A percentile compares a stretch with the other conserved stretches of the same genome.
Conservation (phyloP, 441 rosid species). For the Euphorbia celastroides region DNA sequence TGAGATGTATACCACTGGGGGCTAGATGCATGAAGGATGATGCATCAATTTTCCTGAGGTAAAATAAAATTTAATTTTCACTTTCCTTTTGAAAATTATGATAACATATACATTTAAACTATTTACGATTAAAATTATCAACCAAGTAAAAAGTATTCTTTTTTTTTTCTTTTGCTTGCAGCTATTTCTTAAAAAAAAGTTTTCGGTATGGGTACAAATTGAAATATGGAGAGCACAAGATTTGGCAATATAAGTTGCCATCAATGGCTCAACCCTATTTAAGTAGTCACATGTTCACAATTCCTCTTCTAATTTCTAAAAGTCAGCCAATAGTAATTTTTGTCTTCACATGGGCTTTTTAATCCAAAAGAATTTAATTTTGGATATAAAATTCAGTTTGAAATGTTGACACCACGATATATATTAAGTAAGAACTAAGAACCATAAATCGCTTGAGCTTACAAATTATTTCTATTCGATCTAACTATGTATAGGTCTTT, state of each 20-base stretch:
- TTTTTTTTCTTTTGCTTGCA: not conserved
- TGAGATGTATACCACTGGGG: conserved; percentile 5
- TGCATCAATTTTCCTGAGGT: conserved; percentile 14
- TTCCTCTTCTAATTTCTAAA: conserved; percentile 16
- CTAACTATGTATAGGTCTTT: no score
- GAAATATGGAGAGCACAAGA: conserved; percentile 13
- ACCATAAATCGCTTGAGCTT: not conserved
- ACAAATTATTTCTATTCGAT: no score
- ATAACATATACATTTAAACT: not conserved
- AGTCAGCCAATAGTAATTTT: not conserved
- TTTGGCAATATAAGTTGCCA: conserved; percentile 30
- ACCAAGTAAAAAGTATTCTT: not conserved
- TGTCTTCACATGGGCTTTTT: not conserved
- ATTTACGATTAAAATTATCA: not conserved
- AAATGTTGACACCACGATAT: not conserved
- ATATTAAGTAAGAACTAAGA: not conserved
- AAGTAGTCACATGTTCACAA: conserved; percentile 31
- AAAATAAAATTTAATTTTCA: not conserved
- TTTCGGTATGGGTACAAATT: conserved; percentile 13
- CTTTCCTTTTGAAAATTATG: not conserved
- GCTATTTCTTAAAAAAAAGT: not conserved
- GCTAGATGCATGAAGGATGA: conserved; percentile 10
- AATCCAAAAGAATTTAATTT: not conserved
- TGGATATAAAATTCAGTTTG: not conserved
- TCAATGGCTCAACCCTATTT: conserved; percentile 26